These are phyloP conservation scores for Scedosporium minutisporum DNA, from an alignment of 2,329 filamentous ascomycete species.

Conservation along the genomic window DNA sequence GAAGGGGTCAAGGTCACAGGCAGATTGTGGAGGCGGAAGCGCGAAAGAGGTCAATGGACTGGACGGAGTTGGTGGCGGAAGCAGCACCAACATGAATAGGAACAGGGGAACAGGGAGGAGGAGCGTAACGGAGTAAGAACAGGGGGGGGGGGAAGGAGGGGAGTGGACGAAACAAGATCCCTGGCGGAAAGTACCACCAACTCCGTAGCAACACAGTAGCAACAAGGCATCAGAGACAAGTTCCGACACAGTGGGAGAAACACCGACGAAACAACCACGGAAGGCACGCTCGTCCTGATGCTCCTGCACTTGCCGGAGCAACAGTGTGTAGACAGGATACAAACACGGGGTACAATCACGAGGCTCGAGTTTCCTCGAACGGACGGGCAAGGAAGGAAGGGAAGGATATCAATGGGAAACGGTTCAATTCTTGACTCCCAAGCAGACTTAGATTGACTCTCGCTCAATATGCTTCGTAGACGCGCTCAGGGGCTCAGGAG, in stretches of 20 bases:
- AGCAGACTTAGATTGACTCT: not conserved
- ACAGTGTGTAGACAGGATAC: conserved; percentile 1
- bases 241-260: conserved; percentile 6
- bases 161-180: not conserved
- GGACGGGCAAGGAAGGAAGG: not conserved
- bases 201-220: conserved; percentile 2
- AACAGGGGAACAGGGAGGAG: not conserved
- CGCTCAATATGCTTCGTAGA: not conserved
- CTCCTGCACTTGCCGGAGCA: not conserved
- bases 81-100: not conserved
- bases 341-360: not conserved
- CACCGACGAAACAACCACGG: conserved; percentile 6
- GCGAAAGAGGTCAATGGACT: not conserved
- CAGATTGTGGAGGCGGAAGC: not conserved
- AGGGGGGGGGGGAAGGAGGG: not conserved
- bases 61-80: not conserved
- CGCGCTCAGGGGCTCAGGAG: not conserved
- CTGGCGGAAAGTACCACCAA: not conserved
- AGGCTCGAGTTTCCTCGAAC: not conserved
- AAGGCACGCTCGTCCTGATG: not conserved
- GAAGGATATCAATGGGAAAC: not conserved
- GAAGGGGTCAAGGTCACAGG: no score
- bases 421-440: not conserved
- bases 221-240: conserved; percentile 3
- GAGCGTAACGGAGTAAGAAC: not conserved